These are phyloP conservation scores for Lyophyllum semitale DNA, from an alignment of 768 basidiomycete species.

Conservation along the genomic window DNA sequence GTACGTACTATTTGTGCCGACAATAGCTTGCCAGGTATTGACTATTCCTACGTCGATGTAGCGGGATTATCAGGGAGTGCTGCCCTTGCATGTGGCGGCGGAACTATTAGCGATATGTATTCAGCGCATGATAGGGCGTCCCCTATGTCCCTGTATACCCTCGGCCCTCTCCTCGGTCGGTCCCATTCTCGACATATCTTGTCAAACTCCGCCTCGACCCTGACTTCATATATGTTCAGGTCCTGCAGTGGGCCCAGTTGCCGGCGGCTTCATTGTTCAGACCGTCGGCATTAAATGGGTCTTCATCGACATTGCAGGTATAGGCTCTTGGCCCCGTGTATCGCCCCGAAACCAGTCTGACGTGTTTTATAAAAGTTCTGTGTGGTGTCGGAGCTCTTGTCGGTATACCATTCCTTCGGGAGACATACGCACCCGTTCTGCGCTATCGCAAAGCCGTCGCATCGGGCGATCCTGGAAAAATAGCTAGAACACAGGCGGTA, in stretches of 20 bases:
- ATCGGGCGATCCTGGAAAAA: background rate
- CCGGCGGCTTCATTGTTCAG: conserved; percentile 65
- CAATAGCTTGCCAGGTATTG: background rate
- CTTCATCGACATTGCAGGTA: conserved; percentile 51
- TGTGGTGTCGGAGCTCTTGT: conserved; percentile 44
- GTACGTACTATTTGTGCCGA: conserved; percentile 29
- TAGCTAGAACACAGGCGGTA: background rate
- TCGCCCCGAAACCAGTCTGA: background rate
- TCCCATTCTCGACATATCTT: background rate
- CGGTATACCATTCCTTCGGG: conserved; percentile 61
- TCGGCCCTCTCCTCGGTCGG: conserved; percentile 62
- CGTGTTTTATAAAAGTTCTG: conserved; percentile 27
- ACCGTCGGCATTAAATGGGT: conserved; percentile 61
- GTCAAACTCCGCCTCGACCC: background rate
- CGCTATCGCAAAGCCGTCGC: conserved; percentile 26
- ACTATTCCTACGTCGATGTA: conserved; percentile 21
- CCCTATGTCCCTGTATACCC: conserved; percentile 67
- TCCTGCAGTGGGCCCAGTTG: conserved; percentile 60
- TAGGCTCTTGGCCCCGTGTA: background rate
- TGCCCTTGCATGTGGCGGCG: conserved; percentile 64
- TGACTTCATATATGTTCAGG: conserved; percentile 21
- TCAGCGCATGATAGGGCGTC: conserved; percentile 49
- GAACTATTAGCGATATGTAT: conserved; percentile 67
- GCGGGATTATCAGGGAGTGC: conserved; percentile 65
- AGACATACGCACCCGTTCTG: conserved; percentile 77